These are phyloP conservation scores for Filosporella fistucella DNA, from an alignment of 495 filamentous ascomycete species.

Conservation along the genomic window DNA sequence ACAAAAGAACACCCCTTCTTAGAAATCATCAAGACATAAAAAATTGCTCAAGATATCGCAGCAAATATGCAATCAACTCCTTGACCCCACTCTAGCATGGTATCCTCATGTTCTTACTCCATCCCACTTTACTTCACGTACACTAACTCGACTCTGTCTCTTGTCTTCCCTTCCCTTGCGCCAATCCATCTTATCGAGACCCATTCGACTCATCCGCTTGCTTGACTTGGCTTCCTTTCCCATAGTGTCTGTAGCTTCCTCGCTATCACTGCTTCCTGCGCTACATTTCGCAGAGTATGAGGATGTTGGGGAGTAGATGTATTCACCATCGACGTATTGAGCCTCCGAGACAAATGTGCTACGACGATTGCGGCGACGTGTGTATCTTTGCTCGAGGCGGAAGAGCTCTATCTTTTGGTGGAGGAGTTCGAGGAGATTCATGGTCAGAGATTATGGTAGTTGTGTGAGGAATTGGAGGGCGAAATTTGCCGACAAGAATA, in stretches of 20 bases:
- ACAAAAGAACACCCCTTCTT: not conserved
- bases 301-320: conserved; percentile 52
- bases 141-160: conserved; percentile 14
- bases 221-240: conserved; percentile 44
- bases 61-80: not conserved
- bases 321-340: conserved; percentile 89
- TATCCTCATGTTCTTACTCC: not conserved
- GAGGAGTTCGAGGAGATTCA: conserved; percentile 45
- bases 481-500: not conserved
- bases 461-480: not conserved
- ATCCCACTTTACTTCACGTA: conserved; percentile 24
- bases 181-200: conserved; percentile 18
- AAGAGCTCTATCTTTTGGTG: conserved; percentile 76
- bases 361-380: conserved; percentile 72
- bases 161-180: conserved; percentile 12
- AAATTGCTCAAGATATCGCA: not conserved
- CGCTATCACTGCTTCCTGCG: conserved; percentile 17
- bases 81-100: not conserved
- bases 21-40: conserved; percentile 6
- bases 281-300: conserved; percentile 17
- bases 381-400: conserved; percentile 90
- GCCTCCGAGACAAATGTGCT: conserved; percentile 82
- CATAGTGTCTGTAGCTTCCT: conserved; percentile 24
- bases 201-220: conserved; percentile 18
- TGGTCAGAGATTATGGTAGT: conserved; percentile 16